A percentile compares a stretch with the other conserved stretches of the same genome.
These are phyloP conservation scores for Fermentozyma sake DNA, from an alignment of 1,139 yeast genomes.

Conservation along the genomic window DNA sequence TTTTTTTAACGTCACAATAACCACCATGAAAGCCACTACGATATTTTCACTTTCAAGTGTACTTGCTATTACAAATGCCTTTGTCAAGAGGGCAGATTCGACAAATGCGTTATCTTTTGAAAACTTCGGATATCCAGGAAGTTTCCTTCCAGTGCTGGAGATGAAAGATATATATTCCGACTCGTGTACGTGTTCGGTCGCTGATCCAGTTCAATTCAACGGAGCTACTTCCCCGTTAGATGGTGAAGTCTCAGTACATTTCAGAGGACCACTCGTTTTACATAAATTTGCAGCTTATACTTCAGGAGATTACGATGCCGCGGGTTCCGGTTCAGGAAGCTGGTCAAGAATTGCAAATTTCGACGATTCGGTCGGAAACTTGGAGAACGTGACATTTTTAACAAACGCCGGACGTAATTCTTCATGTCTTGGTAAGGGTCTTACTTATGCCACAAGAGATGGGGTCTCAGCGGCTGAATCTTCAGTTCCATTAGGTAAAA, in stretches of 20 bases:
- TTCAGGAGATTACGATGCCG: slow-evolving; percentile 14
- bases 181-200: slow-evolving; percentile 60
- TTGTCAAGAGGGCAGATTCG: too few relatives aligned
- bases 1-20: too few relatives aligned
- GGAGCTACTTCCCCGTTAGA: slow-evolving; percentile 81
- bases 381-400: slow-evolving; percentile 75
- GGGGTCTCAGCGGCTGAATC: slow-evolving; percentile 64
- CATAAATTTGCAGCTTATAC: slow-evolving; percentile 64
- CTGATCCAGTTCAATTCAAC: slow-evolving; percentile 49
- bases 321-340: slow-evolving; percentile 43
- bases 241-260: slow-evolving; percentile 87
- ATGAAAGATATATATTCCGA: slow-evolving; percentile 48
- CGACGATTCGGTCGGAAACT: slow-evolving; percentile 39
- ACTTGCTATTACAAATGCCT: too few relatives aligned
- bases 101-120: slow-evolving; percentile 12
- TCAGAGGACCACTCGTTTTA: slow-evolving; percentile 86
- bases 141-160: slow-evolving; percentile 65
- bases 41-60: slow-evolving; percentile 1
- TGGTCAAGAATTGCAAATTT: slow-evolving; percentile 81
- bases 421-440: slow-evolving; percentile 78
- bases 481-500: slow-evolving; percentile 59
- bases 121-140: slow-evolving; percentile 69
- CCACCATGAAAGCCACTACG: slow-evolving; percentile 1
- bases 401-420: slow-evolving; percentile 79
- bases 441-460: slow-evolving; percentile 72